Percentiles rank a stretch among this genome's conserved stretches.
Evolutionary conservation across 495 filamentous ascomycete species (phyloP).

Genomic region (Penicillium paxilli): DNA sequence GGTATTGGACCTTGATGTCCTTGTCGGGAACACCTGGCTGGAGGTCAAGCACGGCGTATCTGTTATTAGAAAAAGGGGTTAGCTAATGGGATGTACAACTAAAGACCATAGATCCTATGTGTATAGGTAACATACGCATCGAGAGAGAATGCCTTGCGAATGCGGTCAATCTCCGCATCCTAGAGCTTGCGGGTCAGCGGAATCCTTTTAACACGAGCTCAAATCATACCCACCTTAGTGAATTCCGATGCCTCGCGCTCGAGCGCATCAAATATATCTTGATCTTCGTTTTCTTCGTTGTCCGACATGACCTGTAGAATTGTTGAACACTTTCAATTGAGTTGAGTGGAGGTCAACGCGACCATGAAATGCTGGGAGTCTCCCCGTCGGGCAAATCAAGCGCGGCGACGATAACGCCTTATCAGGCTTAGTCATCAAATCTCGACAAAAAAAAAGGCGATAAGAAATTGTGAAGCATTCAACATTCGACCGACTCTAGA

Average conservation of each 20-base stretch:
- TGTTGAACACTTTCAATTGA: too few species aligned
- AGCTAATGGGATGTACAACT: neutral
- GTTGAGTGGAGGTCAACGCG: neutral
- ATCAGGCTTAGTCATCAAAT: slow-evolving; percentile 41
- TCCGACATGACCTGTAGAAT: slow-evolving; percentile 27
- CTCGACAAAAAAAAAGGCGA: slow-evolving; percentile 35
- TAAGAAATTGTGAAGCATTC: slow-evolving; percentile 15
- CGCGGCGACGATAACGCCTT: too few species aligned
- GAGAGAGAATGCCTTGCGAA: slow-evolving; percentile 83
- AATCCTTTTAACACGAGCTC: neutral
- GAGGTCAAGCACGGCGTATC: slow-evolving; percentile 92
- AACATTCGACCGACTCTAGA: slow-evolving; percentile 10
- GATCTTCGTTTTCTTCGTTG: slow-evolving; percentile 64
- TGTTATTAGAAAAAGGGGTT: slow-evolving; percentile 21
- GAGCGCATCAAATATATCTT: slow-evolving; percentile 79
- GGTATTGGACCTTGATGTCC: slow-evolving; percentile 92
- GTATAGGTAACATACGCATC: slow-evolving; percentile 67
- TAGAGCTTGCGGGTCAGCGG: slow-evolving; percentile 30
- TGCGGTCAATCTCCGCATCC: slow-evolving; percentile 96
- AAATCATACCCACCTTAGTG: slow-evolving; percentile 61
- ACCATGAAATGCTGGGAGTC: too few species aligned
- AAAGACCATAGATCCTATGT: neutral
- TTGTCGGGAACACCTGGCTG: slow-evolving; percentile 93
- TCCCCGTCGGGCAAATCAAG: too few species aligned
- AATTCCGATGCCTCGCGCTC: slow-evolving; percentile 89